Conservation (phyloP, 345 rosid species). For the Eucalyptus sp. region DNA sequence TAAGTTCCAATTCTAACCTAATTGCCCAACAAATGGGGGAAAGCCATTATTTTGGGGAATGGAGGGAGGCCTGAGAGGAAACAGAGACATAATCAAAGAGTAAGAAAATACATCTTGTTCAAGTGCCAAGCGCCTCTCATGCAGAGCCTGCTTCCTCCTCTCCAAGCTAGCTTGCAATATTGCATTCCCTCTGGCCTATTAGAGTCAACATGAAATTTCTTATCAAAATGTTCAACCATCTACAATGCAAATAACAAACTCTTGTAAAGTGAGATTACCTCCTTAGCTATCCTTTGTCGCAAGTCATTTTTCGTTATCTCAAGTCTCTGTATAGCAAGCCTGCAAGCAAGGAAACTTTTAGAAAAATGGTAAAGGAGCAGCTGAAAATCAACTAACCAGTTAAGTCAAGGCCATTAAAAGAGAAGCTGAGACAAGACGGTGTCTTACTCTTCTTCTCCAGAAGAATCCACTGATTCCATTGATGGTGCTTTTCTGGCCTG, state of each 20-base stretch:
- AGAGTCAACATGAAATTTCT: background rate
- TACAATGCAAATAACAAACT: background rate
- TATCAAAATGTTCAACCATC: conserved; percentile 9
- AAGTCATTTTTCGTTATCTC: conserved; percentile 93
- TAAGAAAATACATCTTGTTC: conserved; percentile 82
- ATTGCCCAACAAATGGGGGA: background rate
- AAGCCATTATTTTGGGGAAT: background rate
- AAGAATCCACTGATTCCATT: conserved; percentile 85
- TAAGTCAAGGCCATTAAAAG: background rate
- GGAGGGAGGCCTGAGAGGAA: background rate
- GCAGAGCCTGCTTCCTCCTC: conserved; percentile 98
- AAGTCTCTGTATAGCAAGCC: conserved; percentile 96
- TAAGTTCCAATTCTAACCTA: background rate
- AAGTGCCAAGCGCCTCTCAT: conserved; percentile 95
- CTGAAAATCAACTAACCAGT: background rate
- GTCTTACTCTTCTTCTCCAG: conserved; percentile 98
- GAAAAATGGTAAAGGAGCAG: background rate
- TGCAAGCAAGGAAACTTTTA: conserved; percentile 5
- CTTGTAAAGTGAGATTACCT: conserved; percentile 38
- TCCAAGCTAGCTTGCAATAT: conserved; percentile 95
- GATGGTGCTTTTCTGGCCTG: conserved; percentile 88
- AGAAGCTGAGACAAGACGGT: background rate
- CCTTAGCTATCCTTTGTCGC: conserved; percentile 90
- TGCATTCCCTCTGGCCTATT: conserved; percentile 93
- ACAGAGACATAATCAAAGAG: background rate